A percentile compares a stretch with the other conserved stretches of the same genome.
Conservation (phyloP, 495 filamentous ascomycete species). For the Schizothecium vesticola region DNA sequence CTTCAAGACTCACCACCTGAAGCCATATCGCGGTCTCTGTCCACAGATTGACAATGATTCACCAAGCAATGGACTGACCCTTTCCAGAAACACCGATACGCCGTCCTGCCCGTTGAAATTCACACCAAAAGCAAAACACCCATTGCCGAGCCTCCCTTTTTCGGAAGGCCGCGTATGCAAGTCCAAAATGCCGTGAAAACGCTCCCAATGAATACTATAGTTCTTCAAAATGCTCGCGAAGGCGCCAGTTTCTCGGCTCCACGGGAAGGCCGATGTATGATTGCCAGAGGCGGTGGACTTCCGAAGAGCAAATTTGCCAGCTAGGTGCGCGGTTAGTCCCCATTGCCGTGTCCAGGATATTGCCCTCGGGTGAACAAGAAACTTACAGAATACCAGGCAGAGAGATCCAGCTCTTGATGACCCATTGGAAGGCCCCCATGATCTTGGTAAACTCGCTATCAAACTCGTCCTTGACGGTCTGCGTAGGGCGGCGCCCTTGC, state of each 20-base stretch:
- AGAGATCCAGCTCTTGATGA: conserved; percentile 63
- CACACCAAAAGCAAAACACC: background rate
- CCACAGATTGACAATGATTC: too few relatives aligned
- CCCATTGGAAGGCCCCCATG: conserved; percentile 54
- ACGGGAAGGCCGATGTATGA: conserved; percentile 78
- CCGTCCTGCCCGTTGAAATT: background rate
- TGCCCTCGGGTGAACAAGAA: background rate
- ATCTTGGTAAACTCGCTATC: conserved; percentile 58
- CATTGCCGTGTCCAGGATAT: background rate
- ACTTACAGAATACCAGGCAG: conserved; percentile 71
- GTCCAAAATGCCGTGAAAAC: background rate
- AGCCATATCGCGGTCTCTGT: too few relatives aligned
- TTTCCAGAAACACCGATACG: background rate
- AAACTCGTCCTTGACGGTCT: conserved; percentile 53
- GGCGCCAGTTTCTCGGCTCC: conserved; percentile 59
- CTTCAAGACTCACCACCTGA: too few relatives aligned
- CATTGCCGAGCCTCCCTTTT: background rate
- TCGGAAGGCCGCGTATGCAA: background rate
- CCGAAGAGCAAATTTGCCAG: conserved; percentile 53
- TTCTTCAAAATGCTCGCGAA: conserved; percentile 55
- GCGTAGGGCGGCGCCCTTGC: conserved; percentile 28
- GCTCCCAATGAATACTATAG: conserved; percentile 15
- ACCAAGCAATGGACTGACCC: background rate
- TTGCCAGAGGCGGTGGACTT: conserved; percentile 61
- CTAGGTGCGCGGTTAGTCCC: conserved; percentile 32